Conservation (phyloP, 371 early-diverging fungal species). For the Choanephora cucurbitarum region DNA sequence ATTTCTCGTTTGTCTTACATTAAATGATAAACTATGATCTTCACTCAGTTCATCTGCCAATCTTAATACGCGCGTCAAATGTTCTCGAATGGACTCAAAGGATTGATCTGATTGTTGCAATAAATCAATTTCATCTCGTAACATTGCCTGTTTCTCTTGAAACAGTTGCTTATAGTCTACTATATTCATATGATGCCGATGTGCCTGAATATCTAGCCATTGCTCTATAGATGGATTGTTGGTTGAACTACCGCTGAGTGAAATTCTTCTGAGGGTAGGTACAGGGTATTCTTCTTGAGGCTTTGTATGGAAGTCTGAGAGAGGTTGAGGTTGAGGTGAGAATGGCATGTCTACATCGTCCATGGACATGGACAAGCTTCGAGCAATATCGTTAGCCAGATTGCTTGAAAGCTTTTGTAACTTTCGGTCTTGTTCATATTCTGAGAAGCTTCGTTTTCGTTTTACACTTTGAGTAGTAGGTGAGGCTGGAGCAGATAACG, state of each 20-base stretch:
- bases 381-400: slow-evolving; percentile 50
- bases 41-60: slow-evolving; percentile 41
- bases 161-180: slow-evolving; percentile 14
- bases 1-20: too few relatives aligned
- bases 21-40: slow-evolving; percentile 35
- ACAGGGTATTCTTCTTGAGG: slow-evolving; percentile 18
- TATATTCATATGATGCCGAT: slow-evolving; percentile 11
- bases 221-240: slow-evolving; percentile 14
- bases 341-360: slow-evolving; percentile 18
- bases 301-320: neutral
- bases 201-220: slow-evolving; percentile 25
- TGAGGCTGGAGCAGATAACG: slow-evolving; percentile 10
- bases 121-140: slow-evolving; percentile 30
- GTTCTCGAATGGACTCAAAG: slow-evolving; percentile 30
- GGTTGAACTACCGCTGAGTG: slow-evolving; percentile 16
- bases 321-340: neutral
- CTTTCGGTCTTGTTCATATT: slow-evolving; percentile 40
- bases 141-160: slow-evolving; percentile 17
- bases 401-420: slow-evolving; percentile 41
- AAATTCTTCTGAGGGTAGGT: slow-evolving; percentile 26
- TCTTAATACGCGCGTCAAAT: slow-evolving; percentile 28
- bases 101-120: slow-evolving; percentile 29
- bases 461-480: slow-evolving; percentile 24
- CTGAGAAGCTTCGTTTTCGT: slow-evolving; percentile 45
- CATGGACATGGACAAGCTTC: slow-evolving; percentile 35